Conservation (phyloP, 805 yeast genomes). For the Lachancea quebecensis region DNA sequence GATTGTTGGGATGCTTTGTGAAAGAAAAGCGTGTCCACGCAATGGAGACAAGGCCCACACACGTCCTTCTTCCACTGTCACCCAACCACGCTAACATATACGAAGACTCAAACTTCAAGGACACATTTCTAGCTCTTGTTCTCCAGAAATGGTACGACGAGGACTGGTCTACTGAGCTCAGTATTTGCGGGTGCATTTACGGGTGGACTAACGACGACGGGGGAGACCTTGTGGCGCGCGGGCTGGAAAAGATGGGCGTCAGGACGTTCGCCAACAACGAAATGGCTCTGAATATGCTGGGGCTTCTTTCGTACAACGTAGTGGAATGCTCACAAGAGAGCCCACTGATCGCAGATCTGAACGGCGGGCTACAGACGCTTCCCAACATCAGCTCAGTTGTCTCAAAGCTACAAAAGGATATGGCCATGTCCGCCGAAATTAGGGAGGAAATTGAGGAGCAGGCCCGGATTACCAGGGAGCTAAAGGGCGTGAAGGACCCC, state of each 20-base stretch:
- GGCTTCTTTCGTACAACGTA: conserved; percentile 75
- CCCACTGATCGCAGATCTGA: conserved; percentile 89
- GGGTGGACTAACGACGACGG: conserved; percentile 60
- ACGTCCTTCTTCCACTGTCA: conserved; percentile 75
- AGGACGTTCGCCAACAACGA: conserved; percentile 93
- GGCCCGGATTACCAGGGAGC: neutral
- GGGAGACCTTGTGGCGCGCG: conserved; percentile 80
- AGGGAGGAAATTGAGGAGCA: neutral
- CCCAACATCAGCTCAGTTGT: conserved; percentile 49
- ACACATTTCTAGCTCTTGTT: conserved; percentile 79
- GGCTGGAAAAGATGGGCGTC: conserved; percentile 79
- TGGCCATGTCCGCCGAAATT: neutral
- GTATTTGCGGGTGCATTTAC: conserved; percentile 81
- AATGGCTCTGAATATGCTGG: conserved; percentile 93
- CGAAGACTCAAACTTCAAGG: conserved; percentile 72
- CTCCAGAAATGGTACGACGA: conserved; percentile 89
- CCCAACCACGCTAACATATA: conserved; percentile 52
- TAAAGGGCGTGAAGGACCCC: conserved; percentile 10
- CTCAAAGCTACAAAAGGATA: conserved; percentile 51
- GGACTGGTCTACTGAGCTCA: conserved; percentile 74
- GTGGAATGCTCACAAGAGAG: conserved; percentile 74
- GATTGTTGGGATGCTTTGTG: conserved; percentile 72
- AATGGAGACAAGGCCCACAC: conserved; percentile 78
- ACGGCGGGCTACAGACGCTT: conserved; percentile 89
- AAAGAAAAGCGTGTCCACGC: conserved; percentile 51